Conservation (phyloP, 129 eudicot genomes). For the Chrysanthemum lavandulifolium region DNA sequence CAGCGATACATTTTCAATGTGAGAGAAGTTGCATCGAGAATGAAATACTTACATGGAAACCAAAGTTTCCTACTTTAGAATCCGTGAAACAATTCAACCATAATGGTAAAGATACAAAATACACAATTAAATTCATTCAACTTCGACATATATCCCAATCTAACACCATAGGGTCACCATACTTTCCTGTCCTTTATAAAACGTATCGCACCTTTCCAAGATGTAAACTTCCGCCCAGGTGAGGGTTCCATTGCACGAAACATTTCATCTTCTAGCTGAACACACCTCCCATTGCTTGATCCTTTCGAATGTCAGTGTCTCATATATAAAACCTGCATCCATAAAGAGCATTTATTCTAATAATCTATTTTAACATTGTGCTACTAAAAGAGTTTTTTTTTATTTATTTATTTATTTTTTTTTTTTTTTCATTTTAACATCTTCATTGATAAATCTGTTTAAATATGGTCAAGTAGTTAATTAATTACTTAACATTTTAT, state of each 20-base stretch:
- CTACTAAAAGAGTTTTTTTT: no score
- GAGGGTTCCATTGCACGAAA: conserved; percentile 18
- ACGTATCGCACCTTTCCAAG: neutral
- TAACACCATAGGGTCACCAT: neutral
- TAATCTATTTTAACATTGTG: no score
- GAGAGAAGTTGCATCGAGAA: conserved; percentile 20
- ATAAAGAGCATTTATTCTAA: neutral
- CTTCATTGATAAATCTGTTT: no score
- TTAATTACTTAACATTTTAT: no score
- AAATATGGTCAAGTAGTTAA: no score
- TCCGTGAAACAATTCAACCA: conserved; percentile 3
- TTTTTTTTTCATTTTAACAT: no score
- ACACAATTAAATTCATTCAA: neutral
- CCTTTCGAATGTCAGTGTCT: neutral
- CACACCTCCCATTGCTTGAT: no score
- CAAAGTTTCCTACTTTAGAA: conserved; percentile 15
- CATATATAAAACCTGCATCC: neutral
- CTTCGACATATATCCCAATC: neutral
- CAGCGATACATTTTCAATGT: neutral
- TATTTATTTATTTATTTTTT: no score
- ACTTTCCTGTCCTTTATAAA: neutral
- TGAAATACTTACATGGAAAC: conserved; percentile 24
- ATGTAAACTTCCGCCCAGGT: conserved; percentile 1
- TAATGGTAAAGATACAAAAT: neutral
- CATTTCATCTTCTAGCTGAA: neutral